Base-by-base conservation (phyloP, 1,139 yeast species). In the Taiozyma onychis region DNA sequence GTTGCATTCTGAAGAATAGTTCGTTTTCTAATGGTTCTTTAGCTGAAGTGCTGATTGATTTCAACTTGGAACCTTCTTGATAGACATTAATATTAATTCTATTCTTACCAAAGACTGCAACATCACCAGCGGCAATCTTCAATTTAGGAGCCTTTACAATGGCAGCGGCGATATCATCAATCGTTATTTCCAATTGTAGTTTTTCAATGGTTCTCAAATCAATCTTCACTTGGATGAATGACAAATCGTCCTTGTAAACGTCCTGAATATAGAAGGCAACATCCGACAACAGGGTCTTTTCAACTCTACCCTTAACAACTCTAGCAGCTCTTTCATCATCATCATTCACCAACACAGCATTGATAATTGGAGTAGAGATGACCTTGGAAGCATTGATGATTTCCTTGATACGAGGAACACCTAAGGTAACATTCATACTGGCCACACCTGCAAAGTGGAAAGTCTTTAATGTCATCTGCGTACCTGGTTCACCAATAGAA, bases 371-470 rank as follows among this genome's bases (percentile, higher is more conserved):
- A 2, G 99, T 95, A 6, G 97, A 88, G 61, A 95, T 95, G 16
- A 83, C 81, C 68, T 95, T 95, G 21, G 97, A 88, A 1, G 99
- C 99, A 69, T 93, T 95, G 66, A 93, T 93, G 66, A 93, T 93
- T 76, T 93, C 99, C 71, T 93, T 93, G 66, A 93, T 93, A 78
- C 99, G 97, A 41, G 99, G 99, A 45, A 93, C 99, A 80, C 99
- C 99, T 60, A 93, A 79, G 0, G 99, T 93, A 59, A 93, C 96
- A 74, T 93, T 93, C 99, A 93, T 93, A 46, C 97, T 88, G 34
- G 99, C 99, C 53, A 93, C 99, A 76, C 99, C 99, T 62, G 99
- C 99, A 77, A 93, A 93, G 75, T 93, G 99, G 88, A 93, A 93
- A 64, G 99, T 93, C 72, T 93, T 93, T 71, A 93, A 78, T 10